Evolutionary conservation across 352 stramenopile species (phyloP), one percentile per base, ranked within the genome.

Genomic region (Blastocystis hominis): DNA sequence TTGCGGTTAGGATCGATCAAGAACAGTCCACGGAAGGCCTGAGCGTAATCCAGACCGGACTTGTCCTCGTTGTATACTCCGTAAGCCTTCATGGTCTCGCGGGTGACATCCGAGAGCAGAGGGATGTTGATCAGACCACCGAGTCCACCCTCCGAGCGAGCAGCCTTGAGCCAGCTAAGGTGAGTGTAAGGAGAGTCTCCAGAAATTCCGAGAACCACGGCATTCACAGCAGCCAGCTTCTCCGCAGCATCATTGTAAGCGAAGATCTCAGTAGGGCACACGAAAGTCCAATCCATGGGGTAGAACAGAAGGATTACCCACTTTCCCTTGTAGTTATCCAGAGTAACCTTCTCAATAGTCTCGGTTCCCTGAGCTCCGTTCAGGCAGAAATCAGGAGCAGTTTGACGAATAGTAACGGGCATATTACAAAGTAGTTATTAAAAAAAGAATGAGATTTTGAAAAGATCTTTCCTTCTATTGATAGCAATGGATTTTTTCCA

Each of bases 1-100:
- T 76, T 76, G 2, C 34, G 50, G 50, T 86, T 76, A 24, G 59
- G 59, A 54, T 86, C 76, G 38, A 86, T 86, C 63, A 86, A 20
- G 76, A 86, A 86, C 42, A 86, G 63, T 47, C 76, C 76, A 42
- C 76, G 76, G 76, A 86, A 86, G n/a, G 76, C 76, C 63, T 86
- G 76, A n/a, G 76, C 76, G 38, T 86, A 86, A 34, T 86, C 76
- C 17, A 86, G 56, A 75, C 76, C 76, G 2, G 54, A 77, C 46
- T 55, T 66, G 38, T 86, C 76, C 59, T 72, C 59, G 50, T 86
- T 86, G 63, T 76, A 86, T 40, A 86, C 76, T 36, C 76, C 76
- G 50, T 86, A 86, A 78, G 76, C 76, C 76, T 86, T 86, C 76
- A 86, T 86, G 36, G 62, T 66, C 3, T 86, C 76, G 20, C 76